Percentiles rank a stretch among this genome's conserved stretches.
These are phyloP conservation scores for Dittrichia graveolens DNA, from an alignment of 129 eudicot species.

Conservation along the genomic window DNA sequence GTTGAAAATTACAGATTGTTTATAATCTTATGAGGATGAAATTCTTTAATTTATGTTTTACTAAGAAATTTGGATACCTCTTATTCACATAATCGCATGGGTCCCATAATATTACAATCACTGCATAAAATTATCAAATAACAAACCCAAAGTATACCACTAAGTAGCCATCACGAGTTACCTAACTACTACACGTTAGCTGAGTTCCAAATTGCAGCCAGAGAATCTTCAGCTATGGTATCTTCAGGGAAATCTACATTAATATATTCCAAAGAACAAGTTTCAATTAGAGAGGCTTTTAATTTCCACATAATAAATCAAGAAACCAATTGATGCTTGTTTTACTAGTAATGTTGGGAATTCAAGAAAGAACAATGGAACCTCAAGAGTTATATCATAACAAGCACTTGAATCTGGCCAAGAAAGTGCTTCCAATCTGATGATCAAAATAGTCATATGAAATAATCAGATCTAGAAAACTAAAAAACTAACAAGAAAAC, in stretches of 20 bases:
- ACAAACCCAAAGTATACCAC: slow-evolving; percentile 27
- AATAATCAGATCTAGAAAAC: slow-evolving; percentile 28
- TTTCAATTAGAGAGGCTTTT: slow-evolving; percentile 23
- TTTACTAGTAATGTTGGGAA: slow-evolving; percentile 6
- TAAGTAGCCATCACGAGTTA: slow-evolving; percentile 37
- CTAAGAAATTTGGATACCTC: not conserved
- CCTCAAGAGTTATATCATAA: slow-evolving; percentile 41
- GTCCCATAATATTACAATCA: slow-evolving; percentile 16
- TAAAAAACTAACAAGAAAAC: not conserved
- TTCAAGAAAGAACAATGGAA: slow-evolving; percentile 26
- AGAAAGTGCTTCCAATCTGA: slow-evolving; percentile 42
- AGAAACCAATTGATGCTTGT: slow-evolving; percentile 9
- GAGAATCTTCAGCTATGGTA: slow-evolving; percentile 35
- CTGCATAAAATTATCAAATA: not conserved
- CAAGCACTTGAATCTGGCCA: slow-evolving; percentile 41
- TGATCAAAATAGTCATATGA: slow-evolving; percentile 40
- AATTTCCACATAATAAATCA: slow-evolving; percentile 20
- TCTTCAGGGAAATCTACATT: slow-evolving; percentile 48
- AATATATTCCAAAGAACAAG: slow-evolving; percentile 25
- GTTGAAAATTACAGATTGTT: no score
- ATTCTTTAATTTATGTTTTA: not conserved
- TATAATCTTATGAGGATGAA: not conserved
- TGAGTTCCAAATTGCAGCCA: slow-evolving; percentile 41
- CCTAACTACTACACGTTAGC: slow-evolving; percentile 29
- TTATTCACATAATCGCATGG: not conserved